These are phyloP conservation scores for Gossypium schwendimanii DNA, from an alignment of 441 rosid species.

Conservation along the genomic window DNA sequence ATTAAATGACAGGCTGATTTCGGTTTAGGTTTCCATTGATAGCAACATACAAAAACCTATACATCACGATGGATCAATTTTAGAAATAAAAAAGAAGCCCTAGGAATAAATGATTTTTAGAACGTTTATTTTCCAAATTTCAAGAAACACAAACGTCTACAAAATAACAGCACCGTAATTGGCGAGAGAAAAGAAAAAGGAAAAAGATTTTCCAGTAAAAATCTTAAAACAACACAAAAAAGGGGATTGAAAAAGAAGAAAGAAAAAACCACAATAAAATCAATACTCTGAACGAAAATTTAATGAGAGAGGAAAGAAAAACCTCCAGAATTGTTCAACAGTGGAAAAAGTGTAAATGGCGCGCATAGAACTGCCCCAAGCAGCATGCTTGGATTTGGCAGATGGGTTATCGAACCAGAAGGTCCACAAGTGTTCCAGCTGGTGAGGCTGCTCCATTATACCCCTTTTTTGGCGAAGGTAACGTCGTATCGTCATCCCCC, in stretches of 20 bases:
- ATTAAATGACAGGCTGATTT: not conserved
- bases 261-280: not conserved
- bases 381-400: conserved; percentile 44
- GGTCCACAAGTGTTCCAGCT: conserved; percentile 73
- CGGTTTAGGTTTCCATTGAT: not conserved
- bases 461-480: conserved; percentile 22
- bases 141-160: not conserved
- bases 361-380: conserved; percentile 76
- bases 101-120: not conserved
- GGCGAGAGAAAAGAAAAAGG: too few relatives aligned
- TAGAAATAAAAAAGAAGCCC: not conserved
- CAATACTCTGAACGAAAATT: not conserved
- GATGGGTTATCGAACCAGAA: conserved; percentile 78
- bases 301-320: not conserved
- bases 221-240: not conserved
- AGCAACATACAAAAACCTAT: not conserved
- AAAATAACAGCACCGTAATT: too few relatives aligned
- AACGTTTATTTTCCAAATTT: not conserved
- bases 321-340: conserved; percentile 87
- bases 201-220: too few relatives aligned
- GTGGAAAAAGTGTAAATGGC: conserved; percentile 60
- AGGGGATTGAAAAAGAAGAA: not conserved
- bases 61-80: not conserved
- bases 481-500: conserved; percentile 29
- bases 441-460: conserved; percentile 39